A percentile compares a stretch with the other conserved stretches of the same genome.
Evolutionary conservation across 192 early-diverging fungal genomes (phyloP).

Genomic region (Fimicolochytrium jonesii): DNA sequence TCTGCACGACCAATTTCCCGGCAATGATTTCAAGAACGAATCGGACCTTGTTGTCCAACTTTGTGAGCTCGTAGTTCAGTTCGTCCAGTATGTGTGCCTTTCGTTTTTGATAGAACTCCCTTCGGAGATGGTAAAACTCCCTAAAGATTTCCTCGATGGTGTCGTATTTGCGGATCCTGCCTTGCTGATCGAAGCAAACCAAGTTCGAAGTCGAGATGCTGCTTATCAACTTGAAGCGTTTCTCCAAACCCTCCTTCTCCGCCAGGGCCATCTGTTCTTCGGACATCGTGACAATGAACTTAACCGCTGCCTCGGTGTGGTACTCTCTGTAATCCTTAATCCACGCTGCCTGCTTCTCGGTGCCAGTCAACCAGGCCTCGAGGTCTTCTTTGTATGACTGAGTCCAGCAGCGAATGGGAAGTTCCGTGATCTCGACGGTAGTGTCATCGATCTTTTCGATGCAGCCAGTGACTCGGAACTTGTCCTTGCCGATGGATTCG

Average conservation of each 20-base stretch:
- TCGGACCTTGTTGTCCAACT: constrained; percentile 74
- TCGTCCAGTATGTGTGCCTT: constrained; percentile 57
- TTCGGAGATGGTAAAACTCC: constrained; percentile 84
- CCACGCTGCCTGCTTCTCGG: constrained; percentile 65
- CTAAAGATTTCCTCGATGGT: constrained; percentile 73
- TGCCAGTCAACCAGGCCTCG: constrained; percentile 66
- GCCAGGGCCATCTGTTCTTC: constrained; percentile 67
- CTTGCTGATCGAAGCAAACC: constrained; percentile 89
- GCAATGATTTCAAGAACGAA: constrained; percentile 90
- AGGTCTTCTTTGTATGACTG: constrained; percentile 81
- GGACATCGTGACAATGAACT: constrained; percentile 63
- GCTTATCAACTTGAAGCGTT: constrained; percentile 71
- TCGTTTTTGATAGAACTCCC: constrained; percentile 81
- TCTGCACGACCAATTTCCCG: constrained; percentile 74
- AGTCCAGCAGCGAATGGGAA: constrained; percentile 87
- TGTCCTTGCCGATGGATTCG: constrained; percentile 46
- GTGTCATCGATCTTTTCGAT: constrained; percentile 68
- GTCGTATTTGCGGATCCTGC: constrained; percentile 76
- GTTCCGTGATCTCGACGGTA: constrained; percentile 81
- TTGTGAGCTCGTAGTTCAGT: constrained; percentile 22
- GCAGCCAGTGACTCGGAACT: constrained; percentile 65
- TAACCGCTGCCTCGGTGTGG: constrained; percentile 60
- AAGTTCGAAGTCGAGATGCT: constrained; percentile 82
- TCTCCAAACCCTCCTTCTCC: constrained; percentile 74
- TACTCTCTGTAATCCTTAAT: constrained; percentile 72